Evolutionary conservation across 306 rosid genomes (phyloP), one percentile per base, ranked within the genome.

Genomic region (Quercus engelmannii): DNA sequence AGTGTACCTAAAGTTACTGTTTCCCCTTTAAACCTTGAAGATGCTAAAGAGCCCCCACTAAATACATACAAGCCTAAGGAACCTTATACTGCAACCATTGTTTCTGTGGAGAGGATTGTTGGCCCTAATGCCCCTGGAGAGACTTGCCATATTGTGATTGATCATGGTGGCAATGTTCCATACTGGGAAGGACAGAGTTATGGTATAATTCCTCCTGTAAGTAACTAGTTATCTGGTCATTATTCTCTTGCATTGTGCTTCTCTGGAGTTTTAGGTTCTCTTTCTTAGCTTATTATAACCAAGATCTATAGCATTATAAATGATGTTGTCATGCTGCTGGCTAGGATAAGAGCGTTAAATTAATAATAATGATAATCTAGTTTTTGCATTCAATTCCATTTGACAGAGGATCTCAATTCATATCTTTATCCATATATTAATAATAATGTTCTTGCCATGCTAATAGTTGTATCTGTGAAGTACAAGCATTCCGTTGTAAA

Each of bases 181-280:
- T 95, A 95, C 80, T 95, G 99, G 99, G 99, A 95, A 90, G 99
- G 99, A 57, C 98, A 95, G 81, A 95, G 98, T 87, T 95, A 95
- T 68, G 99, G 99, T 54, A 91, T 95, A 12, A 91, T 95, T 79
- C 98, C 99, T 58, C 98, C 97, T 6, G 99, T 95, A 88, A 89
- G 97, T 87, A 57, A 49, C 73, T 79, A 4, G 33, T 55, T 10
- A 6, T 23, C 21, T 73, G n/a, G 58, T 46, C 52, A 25, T 23
- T 74, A 57, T 20, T 11, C 23, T 75, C 51, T 25, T 74, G 30
- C 41, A 12, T 67, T 64, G 25, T 35, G 71, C 58, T 69, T 74
- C 23, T 51, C 6, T 19, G 13, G 46, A 71, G 74, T 80, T 56
- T 75, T 21, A 25, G 14, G 62, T 17, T 69, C 59, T 78, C 64